Evolutionary conservation across 1,139 yeast genomes (phyloP), one percentile per base, ranked within the genome.

Genomic region (Pichia kudriavzevii): DNA sequence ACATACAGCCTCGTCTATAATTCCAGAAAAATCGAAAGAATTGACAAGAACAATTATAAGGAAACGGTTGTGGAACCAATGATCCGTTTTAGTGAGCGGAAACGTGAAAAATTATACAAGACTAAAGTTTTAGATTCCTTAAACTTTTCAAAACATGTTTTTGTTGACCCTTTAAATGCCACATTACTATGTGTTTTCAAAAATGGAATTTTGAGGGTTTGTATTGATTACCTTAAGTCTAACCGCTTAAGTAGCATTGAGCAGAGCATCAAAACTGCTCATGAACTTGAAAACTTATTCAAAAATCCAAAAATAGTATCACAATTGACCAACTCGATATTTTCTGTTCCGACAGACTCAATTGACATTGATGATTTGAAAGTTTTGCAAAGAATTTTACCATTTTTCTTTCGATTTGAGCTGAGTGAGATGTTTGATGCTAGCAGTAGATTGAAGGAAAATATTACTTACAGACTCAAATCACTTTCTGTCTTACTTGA

Each of bases 341-440:
- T n/a, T n/a, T n/a, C n/a, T n/a, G n/a, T n/a, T n/a, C n/a, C n/a
- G n/a, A n/a, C n/a, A n/a, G n/a, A n/a, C n/a, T n/a, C n/a, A n/a
- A n/a, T n/a, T n/a, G n/a, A n/a, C n/a, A n/a, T n/a, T n/a, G 10
- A 18, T 26, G 37, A 38, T 24, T 13, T 38, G 13, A 29, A 26
- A 19, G 23, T 23, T n/a, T 12, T 38, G 12, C 41, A 38, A 22
- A 16, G 12, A 6, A 16, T 33, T 9, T 32, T 36, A 8, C 32
- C 34, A 7, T 10, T 16, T 13, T 10, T 39, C 2, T 36, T 33
- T 15, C 14, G 16, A 3, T 10, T 13, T 3, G 30, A 24, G 22
- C 24, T n/a, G 15, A 18, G 20, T 16, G 18, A 24, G 6, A 23
- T 36, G 23, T 33, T 20, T 27, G 37, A 32, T 22, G 15, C 28